These are phyloP conservation scores for Stemphylium lycopersici DNA, from an alignment of 2,329 filamentous ascomycete genomes.

Conservation along the genomic window DNA sequence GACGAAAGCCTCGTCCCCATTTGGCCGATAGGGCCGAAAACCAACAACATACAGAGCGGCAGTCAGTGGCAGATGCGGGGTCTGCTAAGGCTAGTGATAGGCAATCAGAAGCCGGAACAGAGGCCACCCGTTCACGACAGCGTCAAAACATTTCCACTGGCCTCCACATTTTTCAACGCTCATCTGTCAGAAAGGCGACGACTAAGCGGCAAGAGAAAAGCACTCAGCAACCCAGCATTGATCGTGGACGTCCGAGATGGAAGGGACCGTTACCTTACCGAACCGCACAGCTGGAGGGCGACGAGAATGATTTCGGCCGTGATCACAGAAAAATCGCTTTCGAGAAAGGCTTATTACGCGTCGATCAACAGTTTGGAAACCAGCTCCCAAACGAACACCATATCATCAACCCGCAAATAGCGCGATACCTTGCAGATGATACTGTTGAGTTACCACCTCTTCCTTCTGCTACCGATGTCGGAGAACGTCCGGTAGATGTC, in stretches of 20 bases:
- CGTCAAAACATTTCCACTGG: constrained; percentile 8
- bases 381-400: constrained; percentile 14
- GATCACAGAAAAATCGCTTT: constrained; percentile 49
- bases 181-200: neutral
- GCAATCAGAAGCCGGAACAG: neutral
- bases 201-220: constrained; percentile 4
- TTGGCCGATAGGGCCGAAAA: constrained; percentile 27
- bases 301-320: constrained; percentile 47
- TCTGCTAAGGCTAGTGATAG: constrained; percentile 2
- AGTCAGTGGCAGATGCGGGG: neutral
- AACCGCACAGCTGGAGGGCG: constrained; percentile 52
- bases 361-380: constrained; percentile 34
- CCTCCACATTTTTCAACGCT: constrained; percentile 22
- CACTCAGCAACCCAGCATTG: neutral
- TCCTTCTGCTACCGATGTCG: constrained; percentile 24
- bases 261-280: constrained; percentile 29
- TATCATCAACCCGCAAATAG: constrained; percentile 37
- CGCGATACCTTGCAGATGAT: constrained; percentile 43
- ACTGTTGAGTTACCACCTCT: constrained; percentile 28
- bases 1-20: constrained; percentile 14
- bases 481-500: constrained; percentile 9
- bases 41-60: constrained; percentile 17
- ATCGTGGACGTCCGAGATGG: neutral
- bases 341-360: constrained; percentile 36
- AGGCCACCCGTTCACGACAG: neutral